phyloP scores from a whole-genome alignment of 2,329 filamentous ascomycete genomes.

The Coniochaeta prunicola region DNA sequence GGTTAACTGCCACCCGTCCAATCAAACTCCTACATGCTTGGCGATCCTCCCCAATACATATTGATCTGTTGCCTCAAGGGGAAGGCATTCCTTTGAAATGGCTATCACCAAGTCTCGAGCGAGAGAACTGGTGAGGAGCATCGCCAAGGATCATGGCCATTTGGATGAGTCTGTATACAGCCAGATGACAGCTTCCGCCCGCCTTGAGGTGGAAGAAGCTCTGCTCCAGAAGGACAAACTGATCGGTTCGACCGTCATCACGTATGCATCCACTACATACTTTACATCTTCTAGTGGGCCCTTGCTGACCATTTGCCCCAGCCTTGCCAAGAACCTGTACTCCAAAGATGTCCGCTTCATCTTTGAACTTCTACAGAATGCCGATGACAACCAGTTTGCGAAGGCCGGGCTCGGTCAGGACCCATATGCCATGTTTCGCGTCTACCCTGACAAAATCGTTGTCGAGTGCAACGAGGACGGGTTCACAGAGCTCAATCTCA shows the following conservation, averaged over 20 bases:
- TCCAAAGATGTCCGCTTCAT: conserved; percentile 37
- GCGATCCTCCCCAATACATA: neutral
- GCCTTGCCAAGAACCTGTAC: conserved; percentile 35
- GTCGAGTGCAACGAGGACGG: conserved; percentile 45
- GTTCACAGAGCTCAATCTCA: conserved; percentile 32
- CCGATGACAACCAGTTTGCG: conserved; percentile 40
- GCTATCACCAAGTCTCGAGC: neutral
- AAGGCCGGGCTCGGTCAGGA: conserved; percentile 10
- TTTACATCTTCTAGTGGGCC: neutral
- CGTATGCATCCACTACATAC: conserved; percentile 8
- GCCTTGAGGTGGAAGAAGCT: conserved; percentile 10
- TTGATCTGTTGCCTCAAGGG: neutral
- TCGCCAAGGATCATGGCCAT: conserved; percentile 15
- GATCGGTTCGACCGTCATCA: conserved; percentile 14
- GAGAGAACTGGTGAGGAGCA: neutral
- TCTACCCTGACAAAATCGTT: conserved; percentile 28
- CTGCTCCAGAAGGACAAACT: conserved; percentile 9
- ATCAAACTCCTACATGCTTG: neutral
- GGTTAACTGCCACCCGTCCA: too few species aligned
- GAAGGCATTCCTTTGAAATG: neutral
- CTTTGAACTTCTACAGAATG: conserved; percentile 47
- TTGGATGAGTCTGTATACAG: conserved; percentile 8
- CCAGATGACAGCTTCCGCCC: conserved; percentile 5
- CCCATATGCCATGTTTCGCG: conserved; percentile 26
- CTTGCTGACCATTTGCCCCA: conserved; percentile 10